These are phyloP conservation scores for Rhodocollybia butyracea DNA, from an alignment of 768 basidiomycete species.

Conservation along the genomic window DNA sequence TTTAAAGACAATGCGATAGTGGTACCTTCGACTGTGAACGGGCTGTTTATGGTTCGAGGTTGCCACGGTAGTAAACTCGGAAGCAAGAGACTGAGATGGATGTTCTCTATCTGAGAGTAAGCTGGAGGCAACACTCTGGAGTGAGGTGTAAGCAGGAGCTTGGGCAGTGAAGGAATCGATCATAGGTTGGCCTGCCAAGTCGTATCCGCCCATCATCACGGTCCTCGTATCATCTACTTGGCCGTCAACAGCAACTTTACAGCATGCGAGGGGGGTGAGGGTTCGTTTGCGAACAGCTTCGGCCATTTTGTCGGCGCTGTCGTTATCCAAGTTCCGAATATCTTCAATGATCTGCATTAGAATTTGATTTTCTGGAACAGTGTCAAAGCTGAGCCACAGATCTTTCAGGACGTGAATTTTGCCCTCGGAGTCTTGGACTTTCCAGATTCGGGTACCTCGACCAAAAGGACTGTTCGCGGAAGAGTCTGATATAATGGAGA, in stretches of 20 bases:
- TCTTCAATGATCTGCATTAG: not conserved
- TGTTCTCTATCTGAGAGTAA: not conserved
- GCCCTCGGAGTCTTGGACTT: not conserved
- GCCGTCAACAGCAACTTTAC: not conserved
- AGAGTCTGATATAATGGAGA: not conserved
- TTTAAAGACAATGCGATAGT: not conserved
- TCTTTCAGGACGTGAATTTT: not conserved
- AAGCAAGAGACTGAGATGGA: not conserved
- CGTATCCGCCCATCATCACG: not conserved
- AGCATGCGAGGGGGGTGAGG: not conserved
- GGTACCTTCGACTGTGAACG: not conserved
- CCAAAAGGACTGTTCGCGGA: not conserved
- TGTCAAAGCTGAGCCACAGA: not conserved
- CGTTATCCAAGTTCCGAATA: not conserved
- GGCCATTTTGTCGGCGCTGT: not conserved
- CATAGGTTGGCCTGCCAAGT: not conserved
- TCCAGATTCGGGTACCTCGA: not conserved
- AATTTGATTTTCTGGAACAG: not conserved
- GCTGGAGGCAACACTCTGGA: not conserved
- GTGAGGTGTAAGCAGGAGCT: not conserved
- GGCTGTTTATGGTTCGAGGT: not conserved
- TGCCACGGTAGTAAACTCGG: not conserved
- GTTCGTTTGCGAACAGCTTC: not conserved
- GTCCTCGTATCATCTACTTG: not conserved
- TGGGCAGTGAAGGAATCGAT: not conserved